Evolutionary conservation across 371 early-diverging fungal genomes (phyloP), one percentile per base, ranked within the genome.

Genomic region (Coemansia sp.): DNA sequence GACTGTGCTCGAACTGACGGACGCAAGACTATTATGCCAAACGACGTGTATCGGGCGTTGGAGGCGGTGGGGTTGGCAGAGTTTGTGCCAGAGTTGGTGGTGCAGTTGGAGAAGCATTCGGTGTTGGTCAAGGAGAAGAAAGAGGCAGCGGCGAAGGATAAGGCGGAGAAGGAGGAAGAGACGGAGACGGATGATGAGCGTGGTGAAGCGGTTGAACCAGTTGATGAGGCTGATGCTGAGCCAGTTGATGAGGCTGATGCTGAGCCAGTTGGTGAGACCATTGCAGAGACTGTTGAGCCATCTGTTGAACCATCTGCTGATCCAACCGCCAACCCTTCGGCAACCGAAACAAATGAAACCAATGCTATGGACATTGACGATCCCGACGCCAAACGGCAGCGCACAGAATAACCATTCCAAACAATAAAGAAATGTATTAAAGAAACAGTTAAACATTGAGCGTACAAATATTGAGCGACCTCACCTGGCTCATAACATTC

Each of bases 401-500:
- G 66, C 29, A 60, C 54, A 24, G 66, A 66, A n/a, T 66, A 53
- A 54, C 29, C 39, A 36, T 21, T n/a, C 15, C 36, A 36, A 32
- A 32, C 32, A 52, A 36, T 58, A 58, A 26, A 60, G 24, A 52
- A 60, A 60, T 32, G 32, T 32, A 32, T 32, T 32, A 32, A 32
- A 32, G 32, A 32, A 48, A 51, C 8, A 9, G n/a, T 54, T 75
- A 78, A 28, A 71, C 66, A 54, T 68, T 72, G 57, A 69, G 67
- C n/a, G 90, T 88, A 79, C 94, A 94, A 58, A 97, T 97, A 48
- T 89, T 86, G 66, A 97, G 82, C 59, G 91, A 91, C 28, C 94
- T 83, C 92, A 97, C 92, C 79, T 94, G 92, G 73, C 88, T 86
- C 81, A 97, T 80, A 19, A 93, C 91, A 44, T 86, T 84, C 52